Evolutionary conservation across 2,329 filamentous ascomycete genomes (phyloP).

Genomic region (Aspergillus caelatus): DNA sequence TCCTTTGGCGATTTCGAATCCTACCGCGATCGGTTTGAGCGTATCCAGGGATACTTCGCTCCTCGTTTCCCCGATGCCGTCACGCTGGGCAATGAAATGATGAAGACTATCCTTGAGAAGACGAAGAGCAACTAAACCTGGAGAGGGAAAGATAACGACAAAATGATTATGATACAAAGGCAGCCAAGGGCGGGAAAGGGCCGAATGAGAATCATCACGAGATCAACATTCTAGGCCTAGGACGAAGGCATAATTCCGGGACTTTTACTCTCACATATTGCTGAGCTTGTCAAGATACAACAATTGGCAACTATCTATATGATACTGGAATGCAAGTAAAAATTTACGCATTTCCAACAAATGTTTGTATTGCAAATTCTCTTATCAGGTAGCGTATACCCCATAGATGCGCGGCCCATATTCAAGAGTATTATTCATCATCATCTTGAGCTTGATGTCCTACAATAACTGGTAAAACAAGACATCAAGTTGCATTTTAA

Average conservation of each 20-base stretch:
- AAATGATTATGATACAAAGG: background rate
- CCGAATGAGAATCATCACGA: background rate
- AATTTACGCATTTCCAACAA: background rate
- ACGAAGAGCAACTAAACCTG: conserved; percentile 44
- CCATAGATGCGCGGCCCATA: background rate
- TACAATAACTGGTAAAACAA: background rate
- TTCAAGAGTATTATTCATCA: background rate
- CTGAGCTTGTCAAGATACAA: background rate
- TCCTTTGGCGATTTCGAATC: conserved; percentile 88
- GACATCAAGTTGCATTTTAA: background rate
- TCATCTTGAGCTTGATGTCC: background rate
- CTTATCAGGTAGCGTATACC: background rate
- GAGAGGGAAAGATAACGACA: background rate
- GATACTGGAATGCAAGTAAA: background rate
- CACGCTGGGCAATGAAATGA: conserved; percentile 92
- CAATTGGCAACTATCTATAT: background rate
- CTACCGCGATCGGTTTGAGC: conserved; percentile 87
- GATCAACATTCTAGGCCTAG: background rate
- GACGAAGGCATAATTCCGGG: background rate
- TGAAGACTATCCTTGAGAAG: conserved; percentile 89
- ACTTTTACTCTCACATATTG: no score
- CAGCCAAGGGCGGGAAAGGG: background rate
- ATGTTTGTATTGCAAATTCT: background rate
- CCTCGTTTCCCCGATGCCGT: conserved; percentile 86
- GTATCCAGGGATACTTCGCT: conserved; percentile 88